phyloP scores from a whole-genome alignment of 495 filamentous ascomycete species.

The Hyphodiscus hymeniophilus region DNA sequence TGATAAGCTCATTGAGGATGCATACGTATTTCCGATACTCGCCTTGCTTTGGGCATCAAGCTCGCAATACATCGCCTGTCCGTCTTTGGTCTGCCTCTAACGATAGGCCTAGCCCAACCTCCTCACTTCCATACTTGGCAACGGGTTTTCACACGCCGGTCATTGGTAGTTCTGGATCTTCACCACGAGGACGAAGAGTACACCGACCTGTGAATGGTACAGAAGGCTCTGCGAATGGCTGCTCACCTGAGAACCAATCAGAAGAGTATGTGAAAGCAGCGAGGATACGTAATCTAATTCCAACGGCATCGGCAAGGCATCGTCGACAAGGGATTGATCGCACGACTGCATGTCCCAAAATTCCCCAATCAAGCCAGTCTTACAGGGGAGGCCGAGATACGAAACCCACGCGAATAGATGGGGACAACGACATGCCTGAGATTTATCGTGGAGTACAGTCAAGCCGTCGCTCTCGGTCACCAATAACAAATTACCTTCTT shows the following conservation, averaged over 20 bases:
- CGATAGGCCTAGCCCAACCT: slow-evolving; percentile 6
- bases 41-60: slow-evolving; percentile 25
- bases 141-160: neutral
- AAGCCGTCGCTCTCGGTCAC: neutral
- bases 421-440: neutral
- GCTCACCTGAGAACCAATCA: neutral
- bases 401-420: neutral
- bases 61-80: slow-evolving; percentile 23
- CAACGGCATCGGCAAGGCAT: neutral
- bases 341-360: neutral
- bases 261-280: neutral
- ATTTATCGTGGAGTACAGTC: neutral
- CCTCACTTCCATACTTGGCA: neutral
- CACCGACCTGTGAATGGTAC: slow-evolving; percentile 3
- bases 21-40: slow-evolving; percentile 25
- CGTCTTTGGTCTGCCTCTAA: slow-evolving; percentile 11
- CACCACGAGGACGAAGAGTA: neutral
- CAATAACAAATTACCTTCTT: slow-evolving; percentile 8
- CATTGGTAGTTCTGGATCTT: neutral
- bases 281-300: neutral
- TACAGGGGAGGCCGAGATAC: too few relatives aligned
- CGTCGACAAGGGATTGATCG: neutral
- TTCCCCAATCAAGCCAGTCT: too few relatives aligned
- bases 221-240: neutral
- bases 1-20: slow-evolving; percentile 27